phyloP scores from a whole-genome alignment of 1,284 basidiomycete genomes.

The Peniophora sp. region DNA sequence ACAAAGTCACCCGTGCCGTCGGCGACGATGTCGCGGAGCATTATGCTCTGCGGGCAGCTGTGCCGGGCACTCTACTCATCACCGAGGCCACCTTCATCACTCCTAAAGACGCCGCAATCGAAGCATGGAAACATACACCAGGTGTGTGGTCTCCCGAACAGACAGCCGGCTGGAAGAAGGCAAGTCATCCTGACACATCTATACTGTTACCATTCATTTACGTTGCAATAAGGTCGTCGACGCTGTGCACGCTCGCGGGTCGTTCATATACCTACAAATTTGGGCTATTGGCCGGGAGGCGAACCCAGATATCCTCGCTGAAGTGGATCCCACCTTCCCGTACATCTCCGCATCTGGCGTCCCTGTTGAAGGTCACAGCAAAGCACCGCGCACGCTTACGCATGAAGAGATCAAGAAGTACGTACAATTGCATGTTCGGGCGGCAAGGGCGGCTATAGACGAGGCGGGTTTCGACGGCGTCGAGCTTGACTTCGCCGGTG shows the following conservation, averaged over 20 bases:
- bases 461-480: conserved; percentile 25
- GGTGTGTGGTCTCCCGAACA: conserved; percentile 13
- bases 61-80: conserved; percentile 21
- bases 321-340: conserved; percentile 21
- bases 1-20: conserved; percentile 11
- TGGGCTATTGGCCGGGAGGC: conserved; percentile 37
- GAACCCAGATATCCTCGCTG: conserved; percentile 16
- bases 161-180: conserved; percentile 18
- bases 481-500: conserved; percentile 29
- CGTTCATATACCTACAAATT: conserved; percentile 31
- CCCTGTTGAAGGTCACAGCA: conserved; percentile 31
- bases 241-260: conserved; percentile 31
- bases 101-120: conserved; percentile 10
- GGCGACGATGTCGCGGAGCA: conserved; percentile 10
- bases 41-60: conserved; percentile 11
- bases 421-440: conserved; percentile 11
- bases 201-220: neutral
- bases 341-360: conserved; percentile 33
- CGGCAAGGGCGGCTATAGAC: conserved; percentile 15
- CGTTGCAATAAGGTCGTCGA: conserved; percentile 17
- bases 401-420: conserved; percentile 18
- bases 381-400: conserved; percentile 14
- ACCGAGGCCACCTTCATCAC: conserved; percentile 23
- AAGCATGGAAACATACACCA: conserved; percentile 11
- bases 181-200: conserved; percentile 1